Percentiles rank a stretch among this genome's conserved stretches.
phyloP scores from a whole-genome alignment of 257 asterid species.

The Nicotiana noctiflora region DNA sequence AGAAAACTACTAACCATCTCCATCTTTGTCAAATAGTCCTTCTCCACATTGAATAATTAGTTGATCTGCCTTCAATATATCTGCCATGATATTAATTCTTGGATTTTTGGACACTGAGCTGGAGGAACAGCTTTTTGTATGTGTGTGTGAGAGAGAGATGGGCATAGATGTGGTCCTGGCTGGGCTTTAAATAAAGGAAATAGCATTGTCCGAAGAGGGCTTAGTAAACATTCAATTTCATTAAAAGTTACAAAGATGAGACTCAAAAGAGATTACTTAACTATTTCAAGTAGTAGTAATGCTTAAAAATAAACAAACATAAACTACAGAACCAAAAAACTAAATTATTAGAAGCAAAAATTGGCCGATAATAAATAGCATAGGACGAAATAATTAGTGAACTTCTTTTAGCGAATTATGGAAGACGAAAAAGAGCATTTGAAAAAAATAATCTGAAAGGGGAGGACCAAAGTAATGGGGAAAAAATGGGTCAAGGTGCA shows the following conservation, averaged over 20 bases:
- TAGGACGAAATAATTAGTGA: too few species aligned
- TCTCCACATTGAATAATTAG: slow-evolving; percentile 37
- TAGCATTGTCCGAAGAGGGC: slow-evolving; percentile 15
- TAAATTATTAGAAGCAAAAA: too few species aligned
- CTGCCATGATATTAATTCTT: slow-evolving; percentile 18
- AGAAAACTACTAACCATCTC: slow-evolving; percentile 22
- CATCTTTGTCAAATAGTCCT: slow-evolving; percentile 44
- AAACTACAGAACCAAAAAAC: too few species aligned
- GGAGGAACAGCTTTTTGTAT: neutral
- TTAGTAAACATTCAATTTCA: slow-evolving; percentile 8
- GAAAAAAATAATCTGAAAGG: too few species aligned
- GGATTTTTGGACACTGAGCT: neutral
- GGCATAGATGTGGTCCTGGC: slow-evolving; percentile 15
- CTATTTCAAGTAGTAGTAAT: too few species aligned
- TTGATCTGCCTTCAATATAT: slow-evolving; percentile 31
- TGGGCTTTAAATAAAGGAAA: slow-evolving; percentile 33
- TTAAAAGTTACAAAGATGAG: neutral
- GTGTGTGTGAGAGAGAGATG: neutral
- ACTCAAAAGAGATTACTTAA: too few species aligned
- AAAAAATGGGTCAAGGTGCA: too few species aligned
- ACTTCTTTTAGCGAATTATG: too few species aligned
- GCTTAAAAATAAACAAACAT: too few species aligned
- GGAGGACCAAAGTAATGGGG: too few species aligned
- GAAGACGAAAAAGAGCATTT: too few species aligned
- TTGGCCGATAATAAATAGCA: too few species aligned